phyloP scores from a whole-genome alignment of 306 rosid genomes.

The Quercus robur region DNA sequence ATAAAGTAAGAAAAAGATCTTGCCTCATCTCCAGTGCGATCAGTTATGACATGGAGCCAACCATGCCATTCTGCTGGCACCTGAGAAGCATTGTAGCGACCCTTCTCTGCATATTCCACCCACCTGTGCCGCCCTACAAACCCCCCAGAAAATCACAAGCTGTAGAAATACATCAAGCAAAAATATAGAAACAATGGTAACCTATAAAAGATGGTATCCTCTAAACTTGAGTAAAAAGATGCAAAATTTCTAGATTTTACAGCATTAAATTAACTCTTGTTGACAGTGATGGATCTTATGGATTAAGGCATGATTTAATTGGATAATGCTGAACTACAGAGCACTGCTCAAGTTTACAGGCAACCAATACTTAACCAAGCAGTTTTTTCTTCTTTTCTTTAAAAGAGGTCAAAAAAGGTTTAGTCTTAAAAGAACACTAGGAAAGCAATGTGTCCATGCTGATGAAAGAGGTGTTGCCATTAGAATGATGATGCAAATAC shows the following conservation, averaged over 20 bases:
- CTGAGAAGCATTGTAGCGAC: constrained; percentile 95
- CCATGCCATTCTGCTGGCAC: constrained; percentile 99
- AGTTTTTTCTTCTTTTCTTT: not conserved
- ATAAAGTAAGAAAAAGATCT: constrained; percentile 12
- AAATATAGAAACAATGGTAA: not conserved
- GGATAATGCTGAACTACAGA: not conserved
- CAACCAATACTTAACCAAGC: not conserved
- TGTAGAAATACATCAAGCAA: constrained; percentile 6
- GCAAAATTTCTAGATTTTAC: not conserved
- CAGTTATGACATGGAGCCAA: constrained; percentile 91
- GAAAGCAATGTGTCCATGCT: not conserved
- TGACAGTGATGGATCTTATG: not conserved
- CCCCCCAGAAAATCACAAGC: constrained; percentile 14
- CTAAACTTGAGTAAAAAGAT: not conserved
- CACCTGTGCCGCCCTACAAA: constrained; percentile 96
- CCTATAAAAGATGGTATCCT: not conserved
- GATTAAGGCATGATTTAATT: not conserved
- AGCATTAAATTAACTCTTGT: not conserved
- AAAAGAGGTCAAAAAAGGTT: not conserved
- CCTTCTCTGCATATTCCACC: constrained; percentile 96
- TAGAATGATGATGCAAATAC: not conserved
- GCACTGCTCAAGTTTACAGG: not conserved
- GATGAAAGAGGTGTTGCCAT: not conserved
- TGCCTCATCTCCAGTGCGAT: constrained; percentile 97
- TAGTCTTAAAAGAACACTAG: not conserved